phyloP scores from a whole-genome alignment of 1,139 yeast species.

The Candida mesenterica region DNA sequence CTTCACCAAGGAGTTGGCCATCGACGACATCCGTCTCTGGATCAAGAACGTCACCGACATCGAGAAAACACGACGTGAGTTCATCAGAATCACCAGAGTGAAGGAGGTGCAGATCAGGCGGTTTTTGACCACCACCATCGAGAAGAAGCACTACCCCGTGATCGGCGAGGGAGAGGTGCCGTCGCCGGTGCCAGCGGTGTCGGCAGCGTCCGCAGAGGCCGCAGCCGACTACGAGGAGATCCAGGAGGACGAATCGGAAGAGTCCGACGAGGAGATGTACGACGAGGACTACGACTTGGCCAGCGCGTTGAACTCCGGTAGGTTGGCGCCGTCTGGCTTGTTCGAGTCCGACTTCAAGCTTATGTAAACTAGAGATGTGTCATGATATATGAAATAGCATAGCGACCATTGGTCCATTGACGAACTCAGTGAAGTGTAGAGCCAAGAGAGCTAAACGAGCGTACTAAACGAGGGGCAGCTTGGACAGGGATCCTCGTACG shows the following conservation, averaged over 20 bases:
- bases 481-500: too few species aligned
- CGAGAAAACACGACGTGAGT: slow-evolving; percentile 24
- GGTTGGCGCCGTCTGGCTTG: slow-evolving; percentile 5
- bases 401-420: too few species aligned
- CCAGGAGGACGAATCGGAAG: slow-evolving; percentile 1
- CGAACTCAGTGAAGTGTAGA: too few species aligned
- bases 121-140: slow-evolving; percentile 28
- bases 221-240: not conserved
- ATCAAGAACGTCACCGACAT: slow-evolving; percentile 28
- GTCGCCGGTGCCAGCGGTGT: not conserved
- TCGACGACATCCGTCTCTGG: slow-evolving; percentile 32
- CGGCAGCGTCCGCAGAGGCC: not conserved
- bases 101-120: slow-evolving; percentile 26
- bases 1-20: slow-evolving; percentile 27
- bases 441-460: too few species aligned
- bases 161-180: slow-evolving; percentile 1
- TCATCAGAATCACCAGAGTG: slow-evolving; percentile 25
- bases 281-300: slow-evolving; percentile 8
- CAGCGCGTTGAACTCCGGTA: slow-evolving; percentile 5
- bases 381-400: too few species aligned
- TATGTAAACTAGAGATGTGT: too few species aligned
- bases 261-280: slow-evolving; percentile 7
- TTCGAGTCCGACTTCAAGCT: slow-evolving; percentile 4
- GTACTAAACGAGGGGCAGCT: too few species aligned
- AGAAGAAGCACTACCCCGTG: slow-evolving; percentile 30